Conservation (phyloP, 108 stramenopile species). For the Skeletonema marinoi region DNA sequence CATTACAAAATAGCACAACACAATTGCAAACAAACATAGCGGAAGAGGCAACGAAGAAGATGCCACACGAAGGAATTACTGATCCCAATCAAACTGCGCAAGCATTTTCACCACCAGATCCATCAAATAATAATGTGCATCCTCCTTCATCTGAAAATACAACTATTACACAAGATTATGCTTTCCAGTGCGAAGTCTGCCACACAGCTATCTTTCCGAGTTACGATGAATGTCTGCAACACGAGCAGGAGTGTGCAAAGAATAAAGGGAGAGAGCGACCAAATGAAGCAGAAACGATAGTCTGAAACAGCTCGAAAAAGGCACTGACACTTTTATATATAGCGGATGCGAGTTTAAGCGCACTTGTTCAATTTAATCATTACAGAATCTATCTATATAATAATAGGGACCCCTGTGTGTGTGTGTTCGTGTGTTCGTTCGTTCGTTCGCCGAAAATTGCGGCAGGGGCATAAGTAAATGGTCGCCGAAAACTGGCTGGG, state of each 20-base stretch:
- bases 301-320: not conserved
- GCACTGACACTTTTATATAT: not conserved
- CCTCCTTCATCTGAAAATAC: not conserved
- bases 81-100: too few species aligned
- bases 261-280: not conserved
- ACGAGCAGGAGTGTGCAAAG: constrained; percentile 28
- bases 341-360: too few species aligned
- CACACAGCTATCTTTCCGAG: constrained; percentile 20
- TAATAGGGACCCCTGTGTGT: too few species aligned
- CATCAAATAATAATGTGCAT: not conserved
- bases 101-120: not conserved
- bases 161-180: constrained; percentile 4
- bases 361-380: not conserved
- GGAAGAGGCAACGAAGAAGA: not conserved
- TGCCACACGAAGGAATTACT: not conserved
- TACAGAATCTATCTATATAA: too few species aligned
- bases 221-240: constrained; percentile 27
- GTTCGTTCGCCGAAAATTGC: too few species aligned
- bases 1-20: not conserved
- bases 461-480: too few species aligned
- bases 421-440: too few species aligned
- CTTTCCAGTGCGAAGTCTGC: constrained; percentile 36
- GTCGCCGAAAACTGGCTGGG: too few species aligned
- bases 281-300: not conserved
- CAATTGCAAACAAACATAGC: not conserved